Percentiles rank a stretch among this genome's conserved stretches.
Conservation (phyloP, 306 rosid species). For the Gillenia trifoliata region DNA sequence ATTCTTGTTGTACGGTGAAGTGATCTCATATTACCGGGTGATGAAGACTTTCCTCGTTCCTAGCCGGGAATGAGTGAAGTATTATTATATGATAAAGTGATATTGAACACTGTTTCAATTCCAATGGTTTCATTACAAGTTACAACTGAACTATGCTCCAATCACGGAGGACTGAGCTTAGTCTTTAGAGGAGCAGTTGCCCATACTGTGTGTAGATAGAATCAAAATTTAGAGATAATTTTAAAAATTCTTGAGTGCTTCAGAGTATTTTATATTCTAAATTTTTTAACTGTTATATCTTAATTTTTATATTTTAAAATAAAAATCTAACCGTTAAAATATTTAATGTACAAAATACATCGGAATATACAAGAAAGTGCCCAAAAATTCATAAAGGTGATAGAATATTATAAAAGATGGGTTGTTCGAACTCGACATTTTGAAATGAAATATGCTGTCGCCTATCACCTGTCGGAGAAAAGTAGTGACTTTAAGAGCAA, state of each 20-base stretch:
- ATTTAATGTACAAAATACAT: no score
- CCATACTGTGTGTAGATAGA: constrained; percentile 15
- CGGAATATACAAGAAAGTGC: no score
- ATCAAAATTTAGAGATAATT: no score
- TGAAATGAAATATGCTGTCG: constrained; percentile 28
- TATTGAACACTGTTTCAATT: background rate
- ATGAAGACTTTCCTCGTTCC: no score
- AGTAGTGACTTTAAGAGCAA: constrained; percentile 15
- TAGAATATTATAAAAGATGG: constrained; percentile 7
- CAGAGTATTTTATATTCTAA: no score
- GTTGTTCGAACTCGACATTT: constrained; percentile 9
- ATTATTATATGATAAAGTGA: background rate
- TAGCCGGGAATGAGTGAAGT: background rate
- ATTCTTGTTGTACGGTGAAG: background rate
- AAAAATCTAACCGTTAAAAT: no score
- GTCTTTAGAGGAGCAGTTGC: constrained; percentile 16
- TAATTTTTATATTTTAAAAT: no score
- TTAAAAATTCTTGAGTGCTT: no score
- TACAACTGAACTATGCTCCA: background rate
- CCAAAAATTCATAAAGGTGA: no score
- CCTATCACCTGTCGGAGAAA: no score
- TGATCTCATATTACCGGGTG: no score
- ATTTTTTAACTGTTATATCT: no score
- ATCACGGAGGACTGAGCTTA: constrained; percentile 9
- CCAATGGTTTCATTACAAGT: background rate